Evolutionary conservation across 2,329 filamentous ascomycete genomes (phyloP), one percentile per base, ranked within the genome.

Genomic region (Herpotrichia juniperi): DNA sequence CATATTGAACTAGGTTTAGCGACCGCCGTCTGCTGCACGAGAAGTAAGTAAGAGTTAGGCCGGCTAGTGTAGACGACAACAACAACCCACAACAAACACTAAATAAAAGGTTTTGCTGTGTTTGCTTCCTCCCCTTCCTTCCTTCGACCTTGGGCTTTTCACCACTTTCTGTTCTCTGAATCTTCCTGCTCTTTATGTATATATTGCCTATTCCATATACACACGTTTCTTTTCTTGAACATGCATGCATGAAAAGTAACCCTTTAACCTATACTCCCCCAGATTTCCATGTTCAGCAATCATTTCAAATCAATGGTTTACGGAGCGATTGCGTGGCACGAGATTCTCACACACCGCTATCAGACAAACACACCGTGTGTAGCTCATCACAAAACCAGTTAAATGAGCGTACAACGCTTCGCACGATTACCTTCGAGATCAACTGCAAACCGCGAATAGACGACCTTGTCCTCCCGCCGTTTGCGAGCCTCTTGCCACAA

Each of bases 21-120:
- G 8, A 9, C 5, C 34, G 17, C 10, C 34, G 31, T 39, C 34
- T 39, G 16, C 34, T 39, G 34, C 34, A 22, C 26, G 39, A 42
- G 39, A 17, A 25, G 26, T 22, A 11, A 8, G 4, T 14, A 14
- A n/a, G 25, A 26, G 39, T 25, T 4, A 26, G 21, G n/a, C 25
- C 39, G 14, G 25, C n/a, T n/a, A n/a, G n/a, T n/a, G n/a, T n/a
- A n/a, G n/a, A n/a, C n/a, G n/a, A n/a, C n/a, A n/a, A n/a, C n/a
- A n/a, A n/a, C n/a, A n/a, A n/a, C n/a, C n/a, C n/a, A n/a, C n/a
- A n/a, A 30, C 32, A 39, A 40, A 30, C 34, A 48, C 14, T 25
- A 39, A 40, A 48, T 34, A 39, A 48, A 4, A 16, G 7, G 5
- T 4, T 48, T 30, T 48, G 45, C 30, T n/a, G 45, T 25, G 45